Evolutionary conservation across 148 eudicot species (phyloP).

Genomic region (Camellia japonica): DNA sequence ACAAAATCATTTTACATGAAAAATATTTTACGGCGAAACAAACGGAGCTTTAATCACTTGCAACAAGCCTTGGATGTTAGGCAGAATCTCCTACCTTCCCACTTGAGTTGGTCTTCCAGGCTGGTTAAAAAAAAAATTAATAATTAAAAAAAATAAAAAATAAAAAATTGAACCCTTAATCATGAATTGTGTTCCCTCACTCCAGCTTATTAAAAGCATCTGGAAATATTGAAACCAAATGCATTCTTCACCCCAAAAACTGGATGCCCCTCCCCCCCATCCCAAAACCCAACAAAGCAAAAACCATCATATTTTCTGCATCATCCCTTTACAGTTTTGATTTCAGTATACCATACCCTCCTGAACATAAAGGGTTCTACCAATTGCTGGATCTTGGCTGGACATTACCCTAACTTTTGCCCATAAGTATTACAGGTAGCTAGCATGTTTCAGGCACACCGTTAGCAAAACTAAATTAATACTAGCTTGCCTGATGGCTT

Average conservation of each 20-base stretch:
- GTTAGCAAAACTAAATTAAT: background rate
- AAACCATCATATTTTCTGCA: too few relatives aligned
- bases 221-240: background rate
- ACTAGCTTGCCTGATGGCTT: background rate
- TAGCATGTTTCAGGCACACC: background rate
- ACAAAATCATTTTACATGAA: too few relatives aligned
- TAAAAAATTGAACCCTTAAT: slow-evolving; percentile 1
- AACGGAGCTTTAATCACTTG: background rate
- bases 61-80: background rate
- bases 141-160: too few relatives aligned
- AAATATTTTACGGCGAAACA: background rate
- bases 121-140: too few relatives aligned
- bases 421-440: background rate
- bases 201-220: background rate
- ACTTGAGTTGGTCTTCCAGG: background rate
- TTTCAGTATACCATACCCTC: background rate
- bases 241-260: too few relatives aligned
- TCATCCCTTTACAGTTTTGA: too few relatives aligned
- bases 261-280: too few relatives aligned
- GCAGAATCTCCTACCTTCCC: background rate
- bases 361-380: background rate
- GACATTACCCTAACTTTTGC: background rate
- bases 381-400: background rate
- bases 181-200: background rate
- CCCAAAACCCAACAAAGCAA: too few relatives aligned